Percentiles rank a stretch among this genome's conserved stretches.
Evolutionary conservation across 78 protist species (phyloP).

Genomic region (Trichosphaerium sp.): DNA sequence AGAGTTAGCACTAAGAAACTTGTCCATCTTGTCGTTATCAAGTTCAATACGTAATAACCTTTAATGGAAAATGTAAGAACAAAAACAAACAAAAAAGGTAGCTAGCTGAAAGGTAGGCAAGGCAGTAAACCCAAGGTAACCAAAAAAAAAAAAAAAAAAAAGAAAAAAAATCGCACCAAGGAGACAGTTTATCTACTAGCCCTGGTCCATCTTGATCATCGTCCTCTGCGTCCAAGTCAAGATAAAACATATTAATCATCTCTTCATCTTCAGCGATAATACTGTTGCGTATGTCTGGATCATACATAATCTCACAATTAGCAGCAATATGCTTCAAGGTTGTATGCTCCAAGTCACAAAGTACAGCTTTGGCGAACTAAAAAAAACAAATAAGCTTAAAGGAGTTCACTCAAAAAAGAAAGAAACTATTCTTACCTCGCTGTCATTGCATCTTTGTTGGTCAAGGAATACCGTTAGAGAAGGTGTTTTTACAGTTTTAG

Average conservation of each 20-base stretch:
- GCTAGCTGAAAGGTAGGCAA: not conserved
- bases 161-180: slow-evolving; percentile 8
- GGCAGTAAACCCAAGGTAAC: not conserved
- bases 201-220: not conserved
- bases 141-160: not conserved
- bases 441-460: slow-evolving; percentile 13
- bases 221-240: slow-evolving; percentile 24
- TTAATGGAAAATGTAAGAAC: not conserved
- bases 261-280: slow-evolving; percentile 69
- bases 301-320: slow-evolving; percentile 84
- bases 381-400: too few species aligned
- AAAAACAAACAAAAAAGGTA: not conserved
- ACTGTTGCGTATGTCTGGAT: slow-evolving; percentile 76
- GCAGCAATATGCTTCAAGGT: slow-evolving; percentile 59
- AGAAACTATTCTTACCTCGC: slow-evolving; percentile 25
- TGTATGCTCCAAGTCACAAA: slow-evolving; percentile 69
- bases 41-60: slow-evolving; percentile 85
- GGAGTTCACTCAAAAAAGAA: not conserved
- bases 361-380: slow-evolving; percentile 31
- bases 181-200: slow-evolving; percentile 9
- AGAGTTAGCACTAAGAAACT: too few species aligned
- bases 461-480: slow-evolving; percentile 64
- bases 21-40: slow-evolving; percentile 58
- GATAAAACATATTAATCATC: slow-evolving; percentile 53
- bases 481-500: slow-evolving; percentile 83